A percentile compares a stretch with the other conserved stretches of the same genome.
phyloP scores from a whole-genome alignment of 2,329 filamentous ascomycete genomes.

The Ilyonectria sp. region DNA sequence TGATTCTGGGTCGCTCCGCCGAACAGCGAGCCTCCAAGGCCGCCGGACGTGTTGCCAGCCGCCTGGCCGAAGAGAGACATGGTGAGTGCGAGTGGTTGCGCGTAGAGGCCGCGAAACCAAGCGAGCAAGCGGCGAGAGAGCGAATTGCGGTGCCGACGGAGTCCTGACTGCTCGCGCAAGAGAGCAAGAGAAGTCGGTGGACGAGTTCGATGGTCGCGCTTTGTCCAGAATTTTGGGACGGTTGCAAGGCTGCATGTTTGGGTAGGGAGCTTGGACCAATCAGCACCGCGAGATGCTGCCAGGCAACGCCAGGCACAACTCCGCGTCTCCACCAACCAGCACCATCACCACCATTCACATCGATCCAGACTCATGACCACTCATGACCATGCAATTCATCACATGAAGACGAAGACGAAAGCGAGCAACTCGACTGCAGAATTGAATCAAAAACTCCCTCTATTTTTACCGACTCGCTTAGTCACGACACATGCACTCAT shows the following conservation, averaged over 20 bases:
- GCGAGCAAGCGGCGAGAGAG: conserved; percentile 15
- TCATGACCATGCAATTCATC: neutral
- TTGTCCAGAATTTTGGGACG: conserved; percentile 52
- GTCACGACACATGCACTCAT: conserved; percentile 26
- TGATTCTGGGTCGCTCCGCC: conserved; percentile 32
- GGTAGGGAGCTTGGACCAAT: conserved; percentile 54
- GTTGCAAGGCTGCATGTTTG: conserved; percentile 48
- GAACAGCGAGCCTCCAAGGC: conserved; percentile 42
- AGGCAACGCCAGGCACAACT: conserved; percentile 33
- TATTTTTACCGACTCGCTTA: conserved; percentile 9
- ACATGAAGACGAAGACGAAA: neutral
- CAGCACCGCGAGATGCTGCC: conserved; percentile 34
- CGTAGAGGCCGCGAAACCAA: conserved; percentile 6
- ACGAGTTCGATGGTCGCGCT: conserved; percentile 45
- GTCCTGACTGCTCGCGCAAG: conserved; percentile 34
- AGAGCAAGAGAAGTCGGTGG: conserved; percentile 36
- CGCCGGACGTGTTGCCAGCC: conserved; percentile 41
- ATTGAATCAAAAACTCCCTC: neutral
- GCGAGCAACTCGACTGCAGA: neutral
- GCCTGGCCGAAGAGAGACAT: conserved; percentile 56
- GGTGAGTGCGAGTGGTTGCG: conserved; percentile 31
- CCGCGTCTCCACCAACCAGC: conserved; percentile 3
- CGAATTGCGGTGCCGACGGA: conserved; percentile 26
- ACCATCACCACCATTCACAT: too few relatives aligned
- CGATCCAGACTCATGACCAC: too few relatives aligned